Evolutionary conservation across 1,139 yeast species (phyloP).

Genomic region (Saccharomyces hybrid): DNA sequence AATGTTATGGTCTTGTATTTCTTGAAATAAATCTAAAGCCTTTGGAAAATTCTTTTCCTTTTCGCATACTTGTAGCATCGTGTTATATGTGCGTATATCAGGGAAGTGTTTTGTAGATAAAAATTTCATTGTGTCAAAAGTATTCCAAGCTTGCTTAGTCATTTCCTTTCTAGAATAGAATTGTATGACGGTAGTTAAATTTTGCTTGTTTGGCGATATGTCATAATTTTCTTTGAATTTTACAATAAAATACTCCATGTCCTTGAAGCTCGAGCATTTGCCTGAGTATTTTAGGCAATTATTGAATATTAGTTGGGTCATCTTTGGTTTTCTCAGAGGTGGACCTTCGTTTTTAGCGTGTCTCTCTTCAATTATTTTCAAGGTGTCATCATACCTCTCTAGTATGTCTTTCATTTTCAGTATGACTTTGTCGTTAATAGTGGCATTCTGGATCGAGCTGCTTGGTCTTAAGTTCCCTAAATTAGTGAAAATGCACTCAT

Average conservation of each 20-base stretch:
- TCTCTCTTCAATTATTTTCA: slow-evolving; percentile 12
- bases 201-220: slow-evolving; percentile 47
- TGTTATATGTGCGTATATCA: slow-evolving; percentile 56
- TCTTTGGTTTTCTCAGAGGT: slow-evolving; percentile 23
- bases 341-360: neutral
- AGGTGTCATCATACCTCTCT: slow-evolving; percentile 39
- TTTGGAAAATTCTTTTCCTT: slow-evolving; percentile 57
- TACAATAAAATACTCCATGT: slow-evolving; percentile 39
- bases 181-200: slow-evolving; percentile 59
- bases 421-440: slow-evolving; percentile 30
- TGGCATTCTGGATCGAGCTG: slow-evolving; percentile 25
- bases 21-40: slow-evolving; percentile 69
- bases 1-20: slow-evolving; percentile 46
- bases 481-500: slow-evolving; percentile 41
- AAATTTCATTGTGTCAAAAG: slow-evolving; percentile 83
- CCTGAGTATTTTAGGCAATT: slow-evolving; percentile 36
- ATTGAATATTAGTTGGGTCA: slow-evolving; percentile 25
- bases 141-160: slow-evolving; percentile 55
- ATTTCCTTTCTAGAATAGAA: slow-evolving; percentile 51
- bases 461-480: slow-evolving; percentile 27
- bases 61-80: slow-evolving; percentile 60
- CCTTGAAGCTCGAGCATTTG: slow-evolving; percentile 37
- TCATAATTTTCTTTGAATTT: slow-evolving; percentile 30
- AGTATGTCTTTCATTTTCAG: slow-evolving; percentile 29
- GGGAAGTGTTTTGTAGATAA: slow-evolving; percentile 59